Conservation (phyloP, 2,329 filamentous ascomycete species). For the Bipolaris victoriae region DNA sequence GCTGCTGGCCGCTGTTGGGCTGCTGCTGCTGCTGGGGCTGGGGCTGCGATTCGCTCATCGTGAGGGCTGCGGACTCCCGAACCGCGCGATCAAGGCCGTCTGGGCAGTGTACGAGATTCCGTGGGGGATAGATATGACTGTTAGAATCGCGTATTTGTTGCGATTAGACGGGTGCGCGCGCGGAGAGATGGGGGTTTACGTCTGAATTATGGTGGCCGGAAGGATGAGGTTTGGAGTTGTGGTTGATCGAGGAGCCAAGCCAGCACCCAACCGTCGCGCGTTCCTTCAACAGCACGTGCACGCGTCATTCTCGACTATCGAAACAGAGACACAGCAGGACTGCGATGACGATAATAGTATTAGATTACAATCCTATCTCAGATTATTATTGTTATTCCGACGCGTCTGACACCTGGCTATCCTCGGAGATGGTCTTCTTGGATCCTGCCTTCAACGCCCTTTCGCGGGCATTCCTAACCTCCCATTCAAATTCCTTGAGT, state of each 20-base stretch:
- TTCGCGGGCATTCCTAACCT: slow-evolving; percentile 61
- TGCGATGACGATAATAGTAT: background rate
- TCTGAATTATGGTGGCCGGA: slow-evolving; percentile 1
- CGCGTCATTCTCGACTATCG: background rate
- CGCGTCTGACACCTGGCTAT: background rate
- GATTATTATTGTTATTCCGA: background rate
- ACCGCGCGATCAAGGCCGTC: slow-evolving; percentile 9
- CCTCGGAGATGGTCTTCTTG: slow-evolving; percentile 6
- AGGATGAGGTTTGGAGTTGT: slow-evolving; percentile 18
- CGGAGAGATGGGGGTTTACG: background rate
- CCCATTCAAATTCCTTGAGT: slow-evolving; percentile 91
- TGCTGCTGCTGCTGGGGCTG: slow-evolving; percentile 32
- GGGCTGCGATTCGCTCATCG: slow-evolving; percentile 46
- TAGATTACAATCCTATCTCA: background rate
- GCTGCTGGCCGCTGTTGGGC: slow-evolving; percentile 29
- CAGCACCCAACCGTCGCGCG: slow-evolving; percentile 10
- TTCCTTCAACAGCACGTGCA: slow-evolving; percentile 26
- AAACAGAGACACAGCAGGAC: background rate
- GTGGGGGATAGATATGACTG: background rate
- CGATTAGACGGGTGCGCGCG: background rate
- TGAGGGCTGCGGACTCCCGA: slow-evolving; percentile 21
- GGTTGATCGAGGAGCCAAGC: slow-evolving; percentile 12
- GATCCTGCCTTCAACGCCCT: slow-evolving; percentile 28
- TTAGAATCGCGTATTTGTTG: slow-evolving; percentile 1
- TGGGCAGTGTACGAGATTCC: slow-evolving; percentile 2